These are phyloP conservation scores for Aphanocladium album DNA, from an alignment of 2,329 filamentous ascomycete genomes.

Conservation along the genomic window DNA sequence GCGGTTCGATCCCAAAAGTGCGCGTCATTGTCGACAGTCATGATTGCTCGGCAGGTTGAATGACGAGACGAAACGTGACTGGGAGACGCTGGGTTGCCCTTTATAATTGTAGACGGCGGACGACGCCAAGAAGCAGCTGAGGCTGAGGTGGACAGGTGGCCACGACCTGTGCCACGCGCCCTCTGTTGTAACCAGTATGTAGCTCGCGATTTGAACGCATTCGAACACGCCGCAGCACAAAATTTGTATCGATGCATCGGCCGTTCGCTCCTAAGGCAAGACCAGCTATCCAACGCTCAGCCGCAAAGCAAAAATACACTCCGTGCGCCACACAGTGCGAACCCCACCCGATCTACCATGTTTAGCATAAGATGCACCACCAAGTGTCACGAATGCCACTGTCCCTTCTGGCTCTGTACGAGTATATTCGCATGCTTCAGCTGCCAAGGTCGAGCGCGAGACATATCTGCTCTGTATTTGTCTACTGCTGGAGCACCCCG, in stretches of 20 bases:
- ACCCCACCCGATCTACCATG: too few species aligned
- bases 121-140: not conserved
- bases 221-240: too few species aligned
- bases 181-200: not conserved
- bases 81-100: not conserved
- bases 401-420: too few species aligned
- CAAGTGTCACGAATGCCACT: too few species aligned
- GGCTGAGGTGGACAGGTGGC: slow-evolving; percentile 7
- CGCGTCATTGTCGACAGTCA: slow-evolving; percentile 9
- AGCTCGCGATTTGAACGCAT: too few species aligned
- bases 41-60: not conserved
- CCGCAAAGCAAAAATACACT: not conserved
- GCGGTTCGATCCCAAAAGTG: slow-evolving; percentile 16
- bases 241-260: too few species aligned
- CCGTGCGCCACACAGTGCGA: not conserved
- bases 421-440: too few species aligned
- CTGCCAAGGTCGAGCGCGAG: too few species aligned
- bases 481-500: too few species aligned
- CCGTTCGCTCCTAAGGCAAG: too few species aligned
- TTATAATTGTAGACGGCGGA: not conserved
- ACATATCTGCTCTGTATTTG: too few species aligned
- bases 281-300: not conserved
- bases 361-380: too few species aligned
- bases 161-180: not conserved
- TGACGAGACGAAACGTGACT: not conserved